Percentiles rank a stretch among this genome's conserved stretches.
phyloP scores from a whole-genome alignment of 2,329 filamentous ascomycete genomes.

The Colletotrichum navitas region DNA sequence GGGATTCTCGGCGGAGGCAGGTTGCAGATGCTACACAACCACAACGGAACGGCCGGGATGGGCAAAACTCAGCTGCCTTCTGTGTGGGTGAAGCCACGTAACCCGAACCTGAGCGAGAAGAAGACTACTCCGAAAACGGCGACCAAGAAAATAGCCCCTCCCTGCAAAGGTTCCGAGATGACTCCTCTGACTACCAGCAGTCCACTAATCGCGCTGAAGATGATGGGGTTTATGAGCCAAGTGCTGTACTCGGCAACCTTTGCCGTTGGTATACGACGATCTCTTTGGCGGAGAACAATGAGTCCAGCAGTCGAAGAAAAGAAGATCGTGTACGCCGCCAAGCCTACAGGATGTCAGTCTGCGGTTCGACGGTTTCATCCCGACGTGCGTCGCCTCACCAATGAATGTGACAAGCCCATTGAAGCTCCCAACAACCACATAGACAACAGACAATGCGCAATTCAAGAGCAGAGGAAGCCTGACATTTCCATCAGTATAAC shows the following conservation, averaged over 20 bases:
- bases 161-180: conserved; percentile 47
- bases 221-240: conserved; percentile 46
- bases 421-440: conserved; percentile 46
- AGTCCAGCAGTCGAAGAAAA: conserved; percentile 47
- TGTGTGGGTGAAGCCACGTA: conserved; percentile 41
- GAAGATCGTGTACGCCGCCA: conserved; percentile 46
- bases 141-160: conserved; percentile 47
- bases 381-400: conserved; percentile 15
- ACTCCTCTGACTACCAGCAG: conserved; percentile 48
- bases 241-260: conserved; percentile 43
- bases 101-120: conserved; percentile 45
- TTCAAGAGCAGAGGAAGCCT: conserved; percentile 46
- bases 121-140: conserved; percentile 46
- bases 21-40: conserved; percentile 15
- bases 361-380: not conserved
- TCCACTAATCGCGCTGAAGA: conserved; percentile 47
- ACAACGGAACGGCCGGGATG: not conserved
- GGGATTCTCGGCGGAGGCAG: not conserved
- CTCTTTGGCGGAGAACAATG: conserved; percentile 45
- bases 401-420: conserved; percentile 48
- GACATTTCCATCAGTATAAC: conserved; percentile 24
- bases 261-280: conserved; percentile 39
- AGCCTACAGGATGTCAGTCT: conserved; percentile 36
- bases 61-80: conserved; percentile 22
- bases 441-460: conserved; percentile 45